Evolutionary conservation across 108 stramenopile species (phyloP).

Genomic region (Pseudonitzschia multiseries): DNA sequence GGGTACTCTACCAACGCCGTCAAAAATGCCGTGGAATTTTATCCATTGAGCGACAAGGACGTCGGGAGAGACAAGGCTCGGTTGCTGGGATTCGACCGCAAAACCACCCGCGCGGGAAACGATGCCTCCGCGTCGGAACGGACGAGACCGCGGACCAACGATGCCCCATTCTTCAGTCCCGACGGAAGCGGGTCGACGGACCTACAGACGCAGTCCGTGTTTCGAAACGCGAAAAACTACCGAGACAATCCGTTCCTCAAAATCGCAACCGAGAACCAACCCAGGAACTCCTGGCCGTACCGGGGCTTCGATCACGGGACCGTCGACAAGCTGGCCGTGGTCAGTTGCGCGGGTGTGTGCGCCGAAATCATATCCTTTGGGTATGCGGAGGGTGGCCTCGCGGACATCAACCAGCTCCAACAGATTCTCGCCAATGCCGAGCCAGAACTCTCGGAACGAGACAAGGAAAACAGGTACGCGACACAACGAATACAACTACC

Average conservation of each 20-base stretch:
- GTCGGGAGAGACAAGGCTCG: slow-evolving; percentile 57
- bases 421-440: slow-evolving; percentile 43
- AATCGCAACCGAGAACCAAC: slow-evolving; percentile 55
- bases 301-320: slow-evolving; percentile 78
- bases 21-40: slow-evolving; percentile 88
- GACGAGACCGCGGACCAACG: slow-evolving; percentile 7
- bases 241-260: slow-evolving; percentile 52
- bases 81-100: slow-evolving; percentile 66
- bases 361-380: slow-evolving; percentile 82
- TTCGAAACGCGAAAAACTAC: slow-evolving; percentile 56
- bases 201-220: slow-evolving; percentile 60
- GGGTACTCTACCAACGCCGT: slow-evolving; percentile 72
- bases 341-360: slow-evolving; percentile 83
- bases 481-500: not conserved
- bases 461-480: slow-evolving; percentile 54
- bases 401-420: slow-evolving; percentile 68
- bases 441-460: slow-evolving; percentile 61
- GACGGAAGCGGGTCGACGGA: slow-evolving; percentile 56
- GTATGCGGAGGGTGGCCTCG: slow-evolving; percentile 69
- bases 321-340: slow-evolving; percentile 68
- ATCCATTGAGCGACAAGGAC: slow-evolving; percentile 68
- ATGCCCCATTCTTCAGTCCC: slow-evolving; percentile 66
- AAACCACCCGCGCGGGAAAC: slow-evolving; percentile 11
- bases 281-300: slow-evolving; percentile 75
- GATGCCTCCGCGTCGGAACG: not conserved